A percentile compares a stretch with the other conserved stretches of the same genome.
Conservation (phyloP, 441 rosid species). For the Populus trichocarpa region DNA sequence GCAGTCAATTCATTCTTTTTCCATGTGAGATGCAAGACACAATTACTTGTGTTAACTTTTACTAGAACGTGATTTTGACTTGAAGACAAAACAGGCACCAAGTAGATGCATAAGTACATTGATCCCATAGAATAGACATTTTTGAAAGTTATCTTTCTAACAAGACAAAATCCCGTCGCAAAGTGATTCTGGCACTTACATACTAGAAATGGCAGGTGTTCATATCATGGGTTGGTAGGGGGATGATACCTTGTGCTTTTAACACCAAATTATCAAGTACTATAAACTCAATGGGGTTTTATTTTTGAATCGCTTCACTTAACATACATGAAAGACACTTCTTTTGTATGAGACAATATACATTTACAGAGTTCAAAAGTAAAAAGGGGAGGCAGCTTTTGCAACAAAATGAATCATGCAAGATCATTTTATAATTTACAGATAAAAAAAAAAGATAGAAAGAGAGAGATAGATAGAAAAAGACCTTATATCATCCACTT, state of each 20-base stretch:
- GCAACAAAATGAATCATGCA: constrained; percentile 1
- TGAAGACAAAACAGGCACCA: not conserved
- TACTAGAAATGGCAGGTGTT: not conserved
- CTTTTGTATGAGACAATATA: not conserved
- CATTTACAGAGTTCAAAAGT: not conserved
- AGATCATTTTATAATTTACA: not conserved
- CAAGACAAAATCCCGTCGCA: not conserved
- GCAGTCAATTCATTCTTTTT: not conserved
- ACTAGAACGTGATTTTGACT: not conserved
- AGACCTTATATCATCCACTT: constrained; percentile 74
- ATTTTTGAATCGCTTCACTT: not conserved
- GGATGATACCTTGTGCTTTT: not conserved
- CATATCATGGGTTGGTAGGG: no score
- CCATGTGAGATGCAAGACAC: not conserved
- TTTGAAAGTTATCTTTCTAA: not conserved
- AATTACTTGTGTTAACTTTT: not conserved
- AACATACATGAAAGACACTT: no score
- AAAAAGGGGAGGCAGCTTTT: not conserved
- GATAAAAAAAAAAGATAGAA: not conserved
- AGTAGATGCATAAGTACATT: not conserved
- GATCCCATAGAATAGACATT: not conserved
- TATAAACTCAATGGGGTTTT: not conserved
- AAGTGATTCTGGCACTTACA: not conserved
- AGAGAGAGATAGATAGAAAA: not conserved
- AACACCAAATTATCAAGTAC: not conserved